Conservation (phyloP, 495 filamentous ascomycete species). For the Penicillium bovifimosum region DNA sequence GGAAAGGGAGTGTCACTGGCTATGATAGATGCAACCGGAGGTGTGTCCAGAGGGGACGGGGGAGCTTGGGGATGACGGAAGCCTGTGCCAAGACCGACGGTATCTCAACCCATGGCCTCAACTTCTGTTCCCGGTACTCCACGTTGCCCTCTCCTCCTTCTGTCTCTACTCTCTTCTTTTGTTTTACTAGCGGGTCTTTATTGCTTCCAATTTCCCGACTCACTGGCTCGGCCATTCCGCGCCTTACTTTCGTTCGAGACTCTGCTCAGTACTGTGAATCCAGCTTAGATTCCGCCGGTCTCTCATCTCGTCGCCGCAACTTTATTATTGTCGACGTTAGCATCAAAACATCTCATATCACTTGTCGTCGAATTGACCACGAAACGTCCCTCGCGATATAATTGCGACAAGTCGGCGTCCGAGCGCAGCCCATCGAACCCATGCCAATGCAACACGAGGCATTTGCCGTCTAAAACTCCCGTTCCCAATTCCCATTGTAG, state of each 20-base stretch:
- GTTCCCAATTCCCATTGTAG: constrained; percentile 1
- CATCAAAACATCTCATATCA: neutral
- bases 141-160: neutral
- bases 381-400: neutral
- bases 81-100: constrained; percentile 26
- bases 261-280: constrained; percentile 12
- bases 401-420: constrained; percentile 13
- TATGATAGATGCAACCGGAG: constrained; percentile 5
- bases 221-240: neutral
- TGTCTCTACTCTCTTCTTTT: constrained; percentile 7
- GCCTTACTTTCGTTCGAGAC: constrained; percentile 7
- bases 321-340: neutral
- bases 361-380: neutral
- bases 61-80: constrained; percentile 30
- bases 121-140: constrained; percentile 9
- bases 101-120: constrained; percentile 19
- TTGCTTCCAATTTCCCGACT: neutral
- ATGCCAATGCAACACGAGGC: constrained; percentile 25
- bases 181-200: neutral
- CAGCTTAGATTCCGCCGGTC: constrained; percentile 1
- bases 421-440: constrained; percentile 17
- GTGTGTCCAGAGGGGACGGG: constrained; percentile 12
- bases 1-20: constrained; percentile 6
- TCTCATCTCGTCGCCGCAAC: constrained; percentile 8
- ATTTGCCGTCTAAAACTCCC: constrained; percentile 17